Conservation (phyloP, 1,284 basidiomycete genomes). For the Cutaneotrichosporon mucoides region DNA sequence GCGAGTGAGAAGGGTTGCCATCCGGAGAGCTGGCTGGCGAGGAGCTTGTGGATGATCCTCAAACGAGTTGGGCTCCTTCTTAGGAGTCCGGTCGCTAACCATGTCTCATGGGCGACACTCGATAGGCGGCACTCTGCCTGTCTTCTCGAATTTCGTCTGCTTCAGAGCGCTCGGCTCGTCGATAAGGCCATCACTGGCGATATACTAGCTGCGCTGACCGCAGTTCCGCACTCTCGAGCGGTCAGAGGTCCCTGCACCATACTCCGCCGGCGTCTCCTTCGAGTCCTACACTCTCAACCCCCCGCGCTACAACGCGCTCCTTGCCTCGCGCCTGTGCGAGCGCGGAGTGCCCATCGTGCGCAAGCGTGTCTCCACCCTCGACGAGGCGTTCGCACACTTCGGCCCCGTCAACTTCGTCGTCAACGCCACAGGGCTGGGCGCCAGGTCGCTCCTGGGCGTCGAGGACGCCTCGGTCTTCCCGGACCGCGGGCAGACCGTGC, state of each 20-base stretch:
- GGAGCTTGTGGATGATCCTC: too few relatives aligned
- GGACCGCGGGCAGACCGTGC: conserved; percentile 78
- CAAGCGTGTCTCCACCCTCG: conserved; percentile 38
- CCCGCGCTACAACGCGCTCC: conserved; percentile 42
- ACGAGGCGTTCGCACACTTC: conserved; percentile 38
- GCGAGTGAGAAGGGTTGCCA: too few relatives aligned
- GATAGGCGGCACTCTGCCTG: too few relatives aligned
- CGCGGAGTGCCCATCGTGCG: conserved; percentile 40
- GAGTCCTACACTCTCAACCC: conserved; percentile 48
- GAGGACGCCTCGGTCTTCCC: conserved; percentile 69
- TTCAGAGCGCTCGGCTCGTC: too few relatives aligned
- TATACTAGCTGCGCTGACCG: conserved; percentile 5
- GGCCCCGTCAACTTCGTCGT: conserved; percentile 44
- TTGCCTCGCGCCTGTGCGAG: conserved; percentile 30
- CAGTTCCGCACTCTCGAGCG: conserved; percentile 27
- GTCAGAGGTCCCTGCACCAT: conserved; percentile 15
- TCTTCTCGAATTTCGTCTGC: too few relatives aligned
- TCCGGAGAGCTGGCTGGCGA: too few relatives aligned
- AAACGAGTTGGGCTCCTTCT: not conserved
- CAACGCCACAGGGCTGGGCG: conserved; percentile 56
- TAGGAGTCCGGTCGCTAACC: too few relatives aligned
- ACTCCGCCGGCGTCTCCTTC: conserved; percentile 38
- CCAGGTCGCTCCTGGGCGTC: conserved; percentile 70
- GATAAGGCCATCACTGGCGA: too few relatives aligned
- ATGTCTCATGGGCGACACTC: too few relatives aligned